A percentile compares a stretch with the other conserved stretches of the same genome.
phyloP scores from a whole-genome alignment of 2,329 filamentous ascomycete species.

The Lasiodiplodia theobromae region DNA sequence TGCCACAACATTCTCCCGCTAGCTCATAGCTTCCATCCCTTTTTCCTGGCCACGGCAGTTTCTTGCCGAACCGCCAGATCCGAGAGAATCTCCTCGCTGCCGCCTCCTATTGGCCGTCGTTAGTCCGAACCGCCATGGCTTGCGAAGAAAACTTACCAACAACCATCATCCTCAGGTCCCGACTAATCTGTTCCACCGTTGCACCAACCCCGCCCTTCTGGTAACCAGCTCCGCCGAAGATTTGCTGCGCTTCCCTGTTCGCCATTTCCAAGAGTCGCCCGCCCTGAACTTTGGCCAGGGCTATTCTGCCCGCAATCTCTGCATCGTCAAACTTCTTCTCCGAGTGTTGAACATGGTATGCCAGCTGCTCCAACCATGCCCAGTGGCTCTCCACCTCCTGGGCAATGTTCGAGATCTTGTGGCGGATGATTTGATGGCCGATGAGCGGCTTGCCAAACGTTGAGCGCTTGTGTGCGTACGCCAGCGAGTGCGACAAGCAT shows the following conservation, averaged over 20 bases:
- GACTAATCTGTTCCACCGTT: slow-evolving; percentile 61
- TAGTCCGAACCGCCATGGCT: not conserved
- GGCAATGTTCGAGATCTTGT: slow-evolving; percentile 67
- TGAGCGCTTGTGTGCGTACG: slow-evolving; percentile 59
- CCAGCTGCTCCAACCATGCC: slow-evolving; percentile 68
- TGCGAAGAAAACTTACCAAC: slow-evolving; percentile 2
- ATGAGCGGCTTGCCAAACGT: slow-evolving; percentile 68
- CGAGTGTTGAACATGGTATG: slow-evolving; percentile 59
- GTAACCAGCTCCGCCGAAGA: slow-evolving; percentile 62
- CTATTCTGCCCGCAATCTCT: slow-evolving; percentile 49
- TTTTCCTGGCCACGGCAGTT: slow-evolving; percentile 45
- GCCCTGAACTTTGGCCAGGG: slow-evolving; percentile 58
- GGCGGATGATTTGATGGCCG: slow-evolving; percentile 64
- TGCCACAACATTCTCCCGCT: not conserved
- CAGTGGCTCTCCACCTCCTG: slow-evolving; percentile 67
- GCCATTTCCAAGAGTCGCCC: slow-evolving; percentile 59
- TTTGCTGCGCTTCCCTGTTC: slow-evolving; percentile 61
- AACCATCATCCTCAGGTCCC: slow-evolving; percentile 62
- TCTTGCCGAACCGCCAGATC: slow-evolving; percentile 62
- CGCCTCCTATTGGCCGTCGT: slow-evolving; percentile 43
- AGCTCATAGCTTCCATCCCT: slow-evolving; percentile 53
- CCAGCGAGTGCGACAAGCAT: slow-evolving; percentile 61
- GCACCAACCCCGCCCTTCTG: slow-evolving; percentile 57
- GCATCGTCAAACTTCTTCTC: slow-evolving; percentile 50
- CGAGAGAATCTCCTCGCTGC: slow-evolving; percentile 63